Percentiles rank a stretch among this genome's conserved stretches.
Conservation (phyloP, 83 land plant species). For the Thuja plicata region DNA sequence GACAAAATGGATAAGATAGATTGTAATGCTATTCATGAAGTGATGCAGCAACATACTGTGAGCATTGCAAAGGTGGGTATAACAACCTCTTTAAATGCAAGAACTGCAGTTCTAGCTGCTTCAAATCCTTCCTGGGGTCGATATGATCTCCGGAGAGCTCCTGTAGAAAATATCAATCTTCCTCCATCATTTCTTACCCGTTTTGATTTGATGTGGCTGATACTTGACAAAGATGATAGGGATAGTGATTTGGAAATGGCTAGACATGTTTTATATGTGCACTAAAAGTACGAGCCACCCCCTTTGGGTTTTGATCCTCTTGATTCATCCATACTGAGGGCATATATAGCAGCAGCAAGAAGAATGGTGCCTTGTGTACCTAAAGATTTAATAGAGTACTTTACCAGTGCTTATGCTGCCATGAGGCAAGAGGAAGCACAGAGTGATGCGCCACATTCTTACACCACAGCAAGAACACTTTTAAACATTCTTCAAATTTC, state of each 20-base stretch:
- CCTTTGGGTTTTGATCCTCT: conserved; percentile 87
- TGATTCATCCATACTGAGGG: conserved; percentile 89
- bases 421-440: conserved; percentile 94
- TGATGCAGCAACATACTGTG: conserved; percentile 99
- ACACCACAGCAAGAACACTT: conserved; percentile 92
- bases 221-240: conserved; percentile 92
- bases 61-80: conserved; percentile 99
- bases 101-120: conserved; percentile 97
- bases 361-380: conserved; percentile 74
- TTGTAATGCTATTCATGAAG: conserved; percentile 97
- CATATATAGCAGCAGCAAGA: conserved; percentile 90
- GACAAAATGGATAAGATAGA: conserved; percentile 99
- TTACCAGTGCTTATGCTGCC: conserved; percentile 88
- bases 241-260: conserved; percentile 96
- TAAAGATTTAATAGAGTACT: conserved; percentile 77
- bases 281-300: conserved; percentile 81
- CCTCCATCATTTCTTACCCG: conserved; percentile 96
- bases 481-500: conserved; percentile 94
- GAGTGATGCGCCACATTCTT: conserved; percentile 88
- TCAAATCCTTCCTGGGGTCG: conserved; percentile 99
- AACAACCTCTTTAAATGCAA: conserved; percentile 94
- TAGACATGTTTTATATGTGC: conserved; percentile 86
- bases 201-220: conserved; percentile 95
- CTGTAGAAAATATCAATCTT: conserved; percentile 97
- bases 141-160: conserved; percentile 95